phyloP scores from a whole-genome alignment of 2,329 filamentous ascomycete genomes.

The Tolypocladium tundrense region DNA sequence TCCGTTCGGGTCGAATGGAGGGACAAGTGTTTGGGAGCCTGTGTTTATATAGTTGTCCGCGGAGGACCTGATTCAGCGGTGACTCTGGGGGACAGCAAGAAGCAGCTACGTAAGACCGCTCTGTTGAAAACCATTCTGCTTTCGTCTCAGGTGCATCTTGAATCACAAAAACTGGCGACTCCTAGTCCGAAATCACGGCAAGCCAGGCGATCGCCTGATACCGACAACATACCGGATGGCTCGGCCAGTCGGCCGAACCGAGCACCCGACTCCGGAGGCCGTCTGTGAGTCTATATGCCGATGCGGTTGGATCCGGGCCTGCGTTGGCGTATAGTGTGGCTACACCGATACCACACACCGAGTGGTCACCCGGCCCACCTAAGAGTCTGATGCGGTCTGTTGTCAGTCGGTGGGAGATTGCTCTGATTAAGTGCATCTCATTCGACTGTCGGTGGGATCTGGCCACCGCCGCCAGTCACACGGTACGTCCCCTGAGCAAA shows the following conservation, averaged over 20 bases:
- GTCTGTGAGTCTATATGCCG: not conserved
- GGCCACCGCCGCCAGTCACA: not conserved
- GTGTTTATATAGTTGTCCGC: not conserved
- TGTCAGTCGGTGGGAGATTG: not conserved
- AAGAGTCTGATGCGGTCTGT: not conserved
- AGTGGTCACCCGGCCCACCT: no score
- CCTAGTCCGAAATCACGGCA: not conserved
- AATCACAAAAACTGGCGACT: not conserved
- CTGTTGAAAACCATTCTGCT: not conserved
- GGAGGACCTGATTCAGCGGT: conserved; percentile 6
- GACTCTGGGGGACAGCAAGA: not conserved
- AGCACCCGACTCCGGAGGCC: not conserved
- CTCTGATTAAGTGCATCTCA: not conserved
- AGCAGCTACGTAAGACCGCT: not conserved
- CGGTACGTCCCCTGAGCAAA: not conserved
- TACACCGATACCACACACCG: not conserved
- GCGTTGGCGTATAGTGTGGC: not conserved
- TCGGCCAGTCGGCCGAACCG: not conserved
- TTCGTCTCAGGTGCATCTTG: not conserved
- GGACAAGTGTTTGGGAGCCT: not conserved
- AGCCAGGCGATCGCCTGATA: not conserved
- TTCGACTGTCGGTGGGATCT: not conserved
- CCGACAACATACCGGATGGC: not conserved
- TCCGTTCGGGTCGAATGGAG: not conserved
- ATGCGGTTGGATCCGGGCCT: not conserved